A percentile compares a stretch with the other conserved stretches of the same genome.
phyloP scores from a whole-genome alignment of 2,329 filamentous ascomycete genomes.

The Aspergillus udagawae region DNA sequence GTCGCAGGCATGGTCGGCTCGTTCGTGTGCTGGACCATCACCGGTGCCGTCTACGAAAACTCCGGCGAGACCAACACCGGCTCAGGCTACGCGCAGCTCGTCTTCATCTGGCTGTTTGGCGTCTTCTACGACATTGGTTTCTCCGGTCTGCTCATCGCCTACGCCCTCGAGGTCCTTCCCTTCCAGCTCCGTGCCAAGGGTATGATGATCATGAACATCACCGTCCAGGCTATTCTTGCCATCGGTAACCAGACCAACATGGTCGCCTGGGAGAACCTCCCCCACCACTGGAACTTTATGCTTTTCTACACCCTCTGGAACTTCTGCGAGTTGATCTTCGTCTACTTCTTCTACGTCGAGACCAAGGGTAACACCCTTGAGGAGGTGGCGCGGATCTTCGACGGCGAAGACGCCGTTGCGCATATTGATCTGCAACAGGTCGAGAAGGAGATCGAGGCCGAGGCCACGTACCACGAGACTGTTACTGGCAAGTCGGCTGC shows the following conservation, averaged over 20 bases:
- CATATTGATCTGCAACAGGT: slow-evolving; percentile 51
- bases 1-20: not conserved
- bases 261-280: slow-evolving; percentile 20
- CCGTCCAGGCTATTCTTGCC: slow-evolving; percentile 56
- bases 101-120: slow-evolving; percentile 24
- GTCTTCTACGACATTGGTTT: slow-evolving; percentile 30
- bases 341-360: slow-evolving; percentile 49
- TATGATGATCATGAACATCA: slow-evolving; percentile 39
- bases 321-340: slow-evolving; percentile 29
- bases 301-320: slow-evolving; percentile 26
- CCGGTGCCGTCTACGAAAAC: not conserved
- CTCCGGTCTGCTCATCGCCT: slow-evolving; percentile 24
- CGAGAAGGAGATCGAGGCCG: slow-evolving; percentile 18
- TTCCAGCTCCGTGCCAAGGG: slow-evolving; percentile 37
- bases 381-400: slow-evolving; percentile 67
- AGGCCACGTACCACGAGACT: not conserved
- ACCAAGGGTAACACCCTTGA: slow-evolving; percentile 68
- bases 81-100: slow-evolving; percentile 16
- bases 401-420: slow-evolving; percentile 55
- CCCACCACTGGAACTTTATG: slow-evolving; percentile 21
- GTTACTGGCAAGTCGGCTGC: not conserved
- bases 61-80: not conserved
- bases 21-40: slow-evolving; percentile 3
- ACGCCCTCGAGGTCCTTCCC: slow-evolving; percentile 30
- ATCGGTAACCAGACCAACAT: slow-evolving; percentile 42